These are phyloP conservation scores for Fusarium sublunatum DNA, from an alignment of 2,329 filamentous ascomycete species.

Conservation along the genomic window DNA sequence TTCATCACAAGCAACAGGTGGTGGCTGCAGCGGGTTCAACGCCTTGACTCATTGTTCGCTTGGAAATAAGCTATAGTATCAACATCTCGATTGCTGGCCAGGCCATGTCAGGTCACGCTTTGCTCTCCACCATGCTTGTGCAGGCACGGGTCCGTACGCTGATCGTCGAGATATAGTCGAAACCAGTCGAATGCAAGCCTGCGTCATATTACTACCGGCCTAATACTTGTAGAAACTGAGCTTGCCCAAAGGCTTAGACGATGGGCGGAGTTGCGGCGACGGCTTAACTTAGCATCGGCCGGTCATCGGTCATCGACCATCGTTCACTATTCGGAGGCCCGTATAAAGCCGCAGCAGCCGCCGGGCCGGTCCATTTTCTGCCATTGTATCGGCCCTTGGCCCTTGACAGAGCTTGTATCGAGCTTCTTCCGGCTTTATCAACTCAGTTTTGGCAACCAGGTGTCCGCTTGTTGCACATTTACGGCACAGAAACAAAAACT, in stretches of 20 bases:
- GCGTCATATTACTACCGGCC: slow-evolving; percentile 2
- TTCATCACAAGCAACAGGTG: slow-evolving; percentile 2
- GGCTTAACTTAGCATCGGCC: slow-evolving; percentile 41
- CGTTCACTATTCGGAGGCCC: slow-evolving; percentile 31
- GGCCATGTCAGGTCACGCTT: neutral
- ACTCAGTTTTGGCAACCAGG: neutral
- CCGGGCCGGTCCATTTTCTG: slow-evolving; percentile 44
- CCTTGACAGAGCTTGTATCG: slow-evolving; percentile 23
- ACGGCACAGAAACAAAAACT: slow-evolving; percentile 24
- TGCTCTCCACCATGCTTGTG: neutral
- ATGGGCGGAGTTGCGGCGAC: slow-evolving; percentile 20
- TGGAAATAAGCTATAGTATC: slow-evolving; percentile 17
- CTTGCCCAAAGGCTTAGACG: slow-evolving; percentile 19
- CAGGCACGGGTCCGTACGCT: neutral
- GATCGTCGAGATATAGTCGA: neutral
- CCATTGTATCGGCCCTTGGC: slow-evolving; percentile 8
- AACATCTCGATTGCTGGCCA: neutral
- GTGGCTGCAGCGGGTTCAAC: slow-evolving; percentile 18
- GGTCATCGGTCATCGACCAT: slow-evolving; percentile 16
- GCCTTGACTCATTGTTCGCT: slow-evolving; percentile 9
- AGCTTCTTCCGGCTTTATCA: slow-evolving; percentile 1
- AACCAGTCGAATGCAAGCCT: slow-evolving; percentile 7
- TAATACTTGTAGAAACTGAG: slow-evolving; percentile 14
- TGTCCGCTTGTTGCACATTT: neutral
- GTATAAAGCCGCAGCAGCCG: slow-evolving; percentile 46